Percentiles rank a stretch among this genome's conserved stretches.
Conservation (phyloP, 2,329 filamentous ascomycete genomes). For the Botryotinia narcissicola region DNA sequence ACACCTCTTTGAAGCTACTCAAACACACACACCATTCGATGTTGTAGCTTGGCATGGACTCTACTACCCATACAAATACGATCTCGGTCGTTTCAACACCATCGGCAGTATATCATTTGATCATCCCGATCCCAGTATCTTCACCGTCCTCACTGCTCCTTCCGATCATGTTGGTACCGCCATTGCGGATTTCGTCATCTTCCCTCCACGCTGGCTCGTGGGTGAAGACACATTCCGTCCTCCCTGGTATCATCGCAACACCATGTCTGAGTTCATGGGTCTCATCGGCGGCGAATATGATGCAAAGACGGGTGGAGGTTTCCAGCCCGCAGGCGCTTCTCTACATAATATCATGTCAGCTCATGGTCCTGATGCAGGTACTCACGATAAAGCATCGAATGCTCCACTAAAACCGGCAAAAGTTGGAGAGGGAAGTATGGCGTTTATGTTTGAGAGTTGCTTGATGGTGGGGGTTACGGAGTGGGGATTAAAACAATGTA, state of each 20-base stretch:
- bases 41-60: conserved; percentile 79
- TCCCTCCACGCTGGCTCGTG: conserved; percentile 63
- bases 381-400: conserved; percentile 54
- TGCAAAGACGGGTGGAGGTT: conserved; percentile 55
- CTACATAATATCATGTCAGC: conserved; percentile 63
- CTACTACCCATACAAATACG: conserved; percentile 81
- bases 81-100: conserved; percentile 72
- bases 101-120: conserved; percentile 73
- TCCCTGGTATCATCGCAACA: conserved; percentile 64
- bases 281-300: conserved; percentile 60
- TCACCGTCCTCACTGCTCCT: conserved; percentile 62
- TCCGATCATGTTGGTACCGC: conserved; percentile 55
- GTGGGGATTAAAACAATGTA: conserved; percentile 66
- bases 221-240: conserved; percentile 59
- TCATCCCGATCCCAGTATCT: conserved; percentile 77
- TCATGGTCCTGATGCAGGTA: conserved; percentile 56
- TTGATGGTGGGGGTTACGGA: conserved; percentile 71
- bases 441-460: conserved; percentile 64
- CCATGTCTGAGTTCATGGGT: conserved; percentile 66
- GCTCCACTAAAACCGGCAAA: conserved; percentile 54
- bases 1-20: conserved; percentile 61
- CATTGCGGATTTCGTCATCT: conserved; percentile 64
- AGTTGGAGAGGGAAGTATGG: conserved; percentile 58
- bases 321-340: conserved; percentile 59
- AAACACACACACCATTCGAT: conserved; percentile 73